Percentiles rank a stretch among this genome's conserved stretches.
phyloP scores from a whole-genome alignment of 495 filamentous ascomycete genomes.

The Neurospora tetrasperma region DNA sequence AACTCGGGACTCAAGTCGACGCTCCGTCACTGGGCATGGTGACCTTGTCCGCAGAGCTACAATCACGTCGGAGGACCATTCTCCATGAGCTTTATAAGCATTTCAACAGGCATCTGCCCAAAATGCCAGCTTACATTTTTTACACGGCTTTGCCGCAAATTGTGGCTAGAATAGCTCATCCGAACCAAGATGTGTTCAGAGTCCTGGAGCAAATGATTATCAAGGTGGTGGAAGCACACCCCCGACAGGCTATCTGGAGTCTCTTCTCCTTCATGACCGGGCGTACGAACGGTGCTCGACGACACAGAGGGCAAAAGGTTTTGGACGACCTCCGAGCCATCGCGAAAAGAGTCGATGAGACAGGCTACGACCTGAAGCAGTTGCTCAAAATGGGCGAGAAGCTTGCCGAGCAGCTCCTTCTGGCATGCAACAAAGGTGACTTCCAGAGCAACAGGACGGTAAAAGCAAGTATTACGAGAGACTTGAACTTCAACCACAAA shows the following conservation, averaged over 20 bases:
- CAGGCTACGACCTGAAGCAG: conserved; percentile 44
- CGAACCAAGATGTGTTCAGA: conserved; percentile 62
- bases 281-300: conserved; percentile 39
- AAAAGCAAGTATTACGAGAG: conserved; percentile 55
- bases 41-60: conserved; percentile 51
- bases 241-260: conserved; percentile 89
- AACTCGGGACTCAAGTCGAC: conserved; percentile 67
- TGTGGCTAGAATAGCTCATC: conserved; percentile 82
- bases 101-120: conserved; percentile 60
- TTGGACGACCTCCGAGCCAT: conserved; percentile 31
- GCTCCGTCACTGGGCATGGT: conserved; percentile 57
- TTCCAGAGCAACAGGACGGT: conserved; percentile 54
- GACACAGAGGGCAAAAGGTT: conserved; percentile 40
- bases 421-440: conserved; percentile 69
- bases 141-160: conserved; percentile 91
- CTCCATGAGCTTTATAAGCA: conserved; percentile 62
- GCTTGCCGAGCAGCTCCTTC: conserved; percentile 72
- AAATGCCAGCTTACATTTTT: conserved; percentile 76
- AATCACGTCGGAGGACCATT: conserved; percentile 44
- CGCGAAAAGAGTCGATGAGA: conserved; percentile 26
- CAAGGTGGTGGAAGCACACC: conserved; percentile 68
- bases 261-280: conserved; percentile 66
- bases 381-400: conserved; percentile 71
- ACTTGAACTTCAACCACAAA: conserved; percentile 77
- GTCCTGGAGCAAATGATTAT: conserved; percentile 67